phyloP scores from a whole-genome alignment of 202 grass and related monocot genomes.

The Dendrocalamus latiflorus region DNA sequence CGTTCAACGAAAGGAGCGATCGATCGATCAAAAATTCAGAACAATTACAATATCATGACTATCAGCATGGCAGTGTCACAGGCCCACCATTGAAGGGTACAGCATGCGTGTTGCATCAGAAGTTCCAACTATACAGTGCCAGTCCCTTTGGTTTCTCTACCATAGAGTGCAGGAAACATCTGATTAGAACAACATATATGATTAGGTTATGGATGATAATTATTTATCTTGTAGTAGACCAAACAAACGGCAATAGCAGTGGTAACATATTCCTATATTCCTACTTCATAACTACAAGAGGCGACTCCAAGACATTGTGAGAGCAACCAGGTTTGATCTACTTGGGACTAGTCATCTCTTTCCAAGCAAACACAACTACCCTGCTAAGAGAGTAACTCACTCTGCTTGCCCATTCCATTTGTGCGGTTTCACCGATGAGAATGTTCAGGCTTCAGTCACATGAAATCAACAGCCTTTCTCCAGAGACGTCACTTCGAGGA shows the following conservation, averaged over 20 bases:
- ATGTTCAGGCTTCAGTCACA: neutral
- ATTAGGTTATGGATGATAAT: slow-evolving; percentile 29
- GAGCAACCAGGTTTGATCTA: slow-evolving; percentile 1
- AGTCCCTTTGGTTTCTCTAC: neutral
- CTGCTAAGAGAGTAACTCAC: neutral
- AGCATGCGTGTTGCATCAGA: neutral
- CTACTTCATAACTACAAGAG: slow-evolving; percentile 29
- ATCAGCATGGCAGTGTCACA: neutral
- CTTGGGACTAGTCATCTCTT: neutral
- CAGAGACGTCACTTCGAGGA: neutral
- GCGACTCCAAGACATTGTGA: neutral
- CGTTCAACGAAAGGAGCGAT: neutral
- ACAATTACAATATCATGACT: neutral
- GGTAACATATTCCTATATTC: slow-evolving; percentile 19
- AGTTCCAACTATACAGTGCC: slow-evolving; percentile 13
- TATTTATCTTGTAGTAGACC: slow-evolving; percentile 9
- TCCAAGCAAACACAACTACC: slow-evolving; percentile 11
- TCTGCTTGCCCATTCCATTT: slow-evolving; percentile 6
- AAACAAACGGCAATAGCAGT: slow-evolving; percentile 25
- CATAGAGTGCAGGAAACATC: slow-evolving; percentile 20
- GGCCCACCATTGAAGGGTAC: neutral
- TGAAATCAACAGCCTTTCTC: neutral
- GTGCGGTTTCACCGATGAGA: neutral
- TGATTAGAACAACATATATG: slow-evolving; percentile 6
- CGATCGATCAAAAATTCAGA: neutral